These are phyloP conservation scores for Suillus luteus DNA, from an alignment of 768 basidiomycete genomes.

Conservation along the genomic window DNA sequence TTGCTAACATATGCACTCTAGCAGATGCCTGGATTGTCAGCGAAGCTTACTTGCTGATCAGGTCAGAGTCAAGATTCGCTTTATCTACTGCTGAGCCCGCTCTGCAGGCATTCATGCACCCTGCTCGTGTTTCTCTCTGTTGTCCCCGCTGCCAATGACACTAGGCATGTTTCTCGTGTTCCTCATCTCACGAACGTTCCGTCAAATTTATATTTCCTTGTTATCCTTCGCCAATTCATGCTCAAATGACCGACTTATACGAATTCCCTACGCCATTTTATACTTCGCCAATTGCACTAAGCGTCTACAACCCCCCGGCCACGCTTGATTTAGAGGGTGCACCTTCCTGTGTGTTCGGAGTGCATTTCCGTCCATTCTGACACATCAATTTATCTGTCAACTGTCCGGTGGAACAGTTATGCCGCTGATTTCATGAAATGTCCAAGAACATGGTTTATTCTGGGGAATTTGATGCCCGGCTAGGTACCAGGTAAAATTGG, in stretches of 20 bases:
- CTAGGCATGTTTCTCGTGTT: not conserved
- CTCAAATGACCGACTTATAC: not conserved
- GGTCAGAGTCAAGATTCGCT: not conserved
- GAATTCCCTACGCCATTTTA: not conserved
- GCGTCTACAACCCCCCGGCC: not conserved
- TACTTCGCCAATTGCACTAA: not conserved
- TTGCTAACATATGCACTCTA: not conserved
- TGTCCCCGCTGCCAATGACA: not conserved
- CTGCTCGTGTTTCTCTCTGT: not conserved
- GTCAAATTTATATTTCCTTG: not conserved
- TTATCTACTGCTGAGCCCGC: not conserved
- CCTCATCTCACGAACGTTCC: not conserved
- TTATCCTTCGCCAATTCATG: not conserved
- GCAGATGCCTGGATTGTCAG: not conserved
- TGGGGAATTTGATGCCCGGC: not conserved
- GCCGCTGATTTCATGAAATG: not conserved
- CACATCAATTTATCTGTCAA: constrained; percentile 8
- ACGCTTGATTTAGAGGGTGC: not conserved
- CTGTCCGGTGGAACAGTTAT: constrained; percentile 1
- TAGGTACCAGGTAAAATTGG: not conserved
- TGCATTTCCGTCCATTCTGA: not conserved
- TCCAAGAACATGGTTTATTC: not conserved
- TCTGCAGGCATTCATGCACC: not conserved
- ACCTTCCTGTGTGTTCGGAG: not conserved
- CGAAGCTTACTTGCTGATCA: not conserved